These are phyloP conservation scores for Bothriochloa decipiens DNA, from an alignment of 176 grass and related monocot genomes.

Conservation along the genomic window DNA sequence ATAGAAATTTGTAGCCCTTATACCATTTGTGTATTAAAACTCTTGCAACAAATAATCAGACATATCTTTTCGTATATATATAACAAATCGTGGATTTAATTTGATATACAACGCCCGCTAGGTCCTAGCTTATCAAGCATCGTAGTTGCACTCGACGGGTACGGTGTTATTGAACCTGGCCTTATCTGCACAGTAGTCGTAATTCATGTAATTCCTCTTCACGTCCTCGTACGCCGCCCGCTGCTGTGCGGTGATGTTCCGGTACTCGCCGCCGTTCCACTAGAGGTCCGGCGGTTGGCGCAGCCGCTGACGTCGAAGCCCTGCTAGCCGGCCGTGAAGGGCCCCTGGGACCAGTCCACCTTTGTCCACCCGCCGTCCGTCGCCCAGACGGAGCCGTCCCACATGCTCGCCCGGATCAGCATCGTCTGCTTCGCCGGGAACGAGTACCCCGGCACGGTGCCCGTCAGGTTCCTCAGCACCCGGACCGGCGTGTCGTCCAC, in stretches of 20 bases:
- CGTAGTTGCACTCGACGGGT: constrained; percentile 52
- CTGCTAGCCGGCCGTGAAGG: constrained; percentile 55
- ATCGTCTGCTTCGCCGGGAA: constrained; percentile 64
- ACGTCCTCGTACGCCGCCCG: constrained; percentile 55
- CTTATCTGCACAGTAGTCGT: constrained; percentile 66
- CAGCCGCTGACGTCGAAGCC: constrained; percentile 62
- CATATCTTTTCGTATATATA: not conserved
- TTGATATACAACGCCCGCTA: not conserved
- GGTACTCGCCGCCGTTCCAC: constrained; percentile 64
- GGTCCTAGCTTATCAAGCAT: not conserved
- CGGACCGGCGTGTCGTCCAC: constrained; percentile 67
- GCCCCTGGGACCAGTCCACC: constrained; percentile 59
- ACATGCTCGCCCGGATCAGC: constrained; percentile 59
- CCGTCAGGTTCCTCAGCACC: constrained; percentile 59
- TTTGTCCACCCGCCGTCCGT: constrained; percentile 64
- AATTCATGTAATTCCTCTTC: constrained; percentile 49
- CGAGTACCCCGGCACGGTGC: constrained; percentile 18
- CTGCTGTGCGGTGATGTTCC: constrained; percentile 44
- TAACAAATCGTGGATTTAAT: not conserved
- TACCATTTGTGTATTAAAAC: no score
- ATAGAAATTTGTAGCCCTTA: no score
- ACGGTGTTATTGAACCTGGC: constrained; percentile 25
- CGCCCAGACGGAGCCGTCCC: constrained; percentile 77
- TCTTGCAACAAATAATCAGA: not conserved
- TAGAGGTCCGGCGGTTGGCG: constrained; percentile 37